phyloP scores from a whole-genome alignment of 176 grass and related monocot species.

The Ensete glaucum region DNA sequence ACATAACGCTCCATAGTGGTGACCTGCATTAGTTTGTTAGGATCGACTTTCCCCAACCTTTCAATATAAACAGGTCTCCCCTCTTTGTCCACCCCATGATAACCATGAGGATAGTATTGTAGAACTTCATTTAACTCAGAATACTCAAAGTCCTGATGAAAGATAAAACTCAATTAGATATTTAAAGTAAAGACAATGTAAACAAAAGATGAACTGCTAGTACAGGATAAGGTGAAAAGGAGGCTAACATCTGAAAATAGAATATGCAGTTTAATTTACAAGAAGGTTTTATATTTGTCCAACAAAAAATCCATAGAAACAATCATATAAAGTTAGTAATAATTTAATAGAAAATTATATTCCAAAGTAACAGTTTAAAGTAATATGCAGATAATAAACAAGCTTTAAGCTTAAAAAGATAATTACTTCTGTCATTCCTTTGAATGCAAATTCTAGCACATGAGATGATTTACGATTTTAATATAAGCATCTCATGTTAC shows the following conservation, averaged over 20 bases:
- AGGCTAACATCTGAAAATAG: too few relatives aligned
- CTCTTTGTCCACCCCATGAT: constrained; percentile 91
- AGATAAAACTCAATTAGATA: not conserved
- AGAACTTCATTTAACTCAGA: constrained; percentile 67
- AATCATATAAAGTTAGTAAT: not conserved
- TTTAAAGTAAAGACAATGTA: not conserved
- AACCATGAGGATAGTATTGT: constrained; percentile 94
- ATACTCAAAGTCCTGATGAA: constrained; percentile 75
- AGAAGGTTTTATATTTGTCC: not conserved
- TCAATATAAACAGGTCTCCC: constrained; percentile 94
- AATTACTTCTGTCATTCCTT: too few relatives aligned
- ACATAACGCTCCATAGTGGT: constrained; percentile 95
- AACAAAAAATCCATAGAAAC: not conserved
- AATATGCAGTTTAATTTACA: not conserved
- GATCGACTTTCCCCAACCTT: constrained; percentile 91
- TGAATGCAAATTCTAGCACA: too few relatives aligned
- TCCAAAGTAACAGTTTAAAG: not conserved
- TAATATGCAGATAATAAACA: not conserved
- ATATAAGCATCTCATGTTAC: too few relatives aligned
- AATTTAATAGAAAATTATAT: not conserved
- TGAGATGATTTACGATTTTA: too few relatives aligned
- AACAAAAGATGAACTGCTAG: not conserved
- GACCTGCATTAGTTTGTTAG: constrained; percentile 79
- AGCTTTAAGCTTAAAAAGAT: too few relatives aligned
- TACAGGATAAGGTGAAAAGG: not conserved